phyloP scores from a whole-genome alignment of 495 filamentous ascomycete genomes.

The Penicillium robsamsonii region DNA sequence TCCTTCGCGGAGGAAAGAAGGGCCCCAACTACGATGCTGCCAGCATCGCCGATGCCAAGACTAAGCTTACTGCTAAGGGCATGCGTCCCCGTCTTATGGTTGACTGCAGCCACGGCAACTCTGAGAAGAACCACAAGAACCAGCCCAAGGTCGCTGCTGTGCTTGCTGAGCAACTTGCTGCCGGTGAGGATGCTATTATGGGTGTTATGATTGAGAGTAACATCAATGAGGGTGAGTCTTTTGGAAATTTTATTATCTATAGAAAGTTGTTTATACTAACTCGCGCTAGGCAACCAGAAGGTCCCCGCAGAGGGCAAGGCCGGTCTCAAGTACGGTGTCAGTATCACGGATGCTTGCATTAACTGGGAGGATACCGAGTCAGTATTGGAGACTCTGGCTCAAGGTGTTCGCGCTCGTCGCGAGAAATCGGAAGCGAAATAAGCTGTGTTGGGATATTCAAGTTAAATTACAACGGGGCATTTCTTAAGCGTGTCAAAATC shows the following conservation, averaged over 20 bases:
- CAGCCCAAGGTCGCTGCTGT: constrained; percentile 90
- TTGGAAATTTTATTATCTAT: constrained; percentile 3
- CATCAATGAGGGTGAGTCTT: constrained; percentile 76
- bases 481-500: constrained; percentile 15
- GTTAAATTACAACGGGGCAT: constrained; percentile 12
- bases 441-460: constrained; percentile 3
- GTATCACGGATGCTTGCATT: constrained; percentile 98
- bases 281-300: constrained; percentile 74
- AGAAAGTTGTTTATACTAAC: constrained; percentile 6
- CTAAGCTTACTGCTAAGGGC: constrained; percentile 63
- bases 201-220: constrained; percentile 99
- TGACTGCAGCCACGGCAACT: constrained; percentile 97
- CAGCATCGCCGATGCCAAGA: constrained; percentile 75
- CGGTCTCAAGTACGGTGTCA: constrained; percentile 90
- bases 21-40: constrained; percentile 91
- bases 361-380: constrained; percentile 87
- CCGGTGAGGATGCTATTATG: constrained; percentile 85
- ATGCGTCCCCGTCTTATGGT: constrained; percentile 84
- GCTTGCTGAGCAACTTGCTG: constrained; percentile 78
- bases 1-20: constrained; percentile 87
- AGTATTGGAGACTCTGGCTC: constrained; percentile 75
- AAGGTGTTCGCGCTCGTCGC: constrained; percentile 63
- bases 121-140: constrained; percentile 92
- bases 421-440: constrained; percentile 35
- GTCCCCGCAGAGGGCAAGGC: constrained; percentile 84